These are phyloP conservation scores for Camptophora hylomeconis DNA, from an alignment of 2,329 filamentous ascomycete species.

Conservation along the genomic window DNA sequence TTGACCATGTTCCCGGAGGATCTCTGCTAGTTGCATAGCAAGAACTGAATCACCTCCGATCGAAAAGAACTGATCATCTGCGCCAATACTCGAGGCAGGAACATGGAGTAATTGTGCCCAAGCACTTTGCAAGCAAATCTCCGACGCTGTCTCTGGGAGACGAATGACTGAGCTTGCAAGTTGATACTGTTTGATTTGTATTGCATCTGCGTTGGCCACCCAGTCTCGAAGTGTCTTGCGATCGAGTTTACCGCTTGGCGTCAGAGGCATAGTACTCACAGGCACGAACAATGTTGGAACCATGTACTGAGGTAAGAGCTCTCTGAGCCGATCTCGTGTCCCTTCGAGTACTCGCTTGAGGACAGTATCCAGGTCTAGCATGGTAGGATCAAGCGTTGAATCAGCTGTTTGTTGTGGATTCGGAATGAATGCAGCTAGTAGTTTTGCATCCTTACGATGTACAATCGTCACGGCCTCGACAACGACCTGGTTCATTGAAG, in stretches of 20 bases:
- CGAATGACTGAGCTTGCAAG: conserved; percentile 40
- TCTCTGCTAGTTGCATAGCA: conserved; percentile 20
- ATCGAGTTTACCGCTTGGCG: conserved; percentile 22
- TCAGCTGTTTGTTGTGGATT: conserved; percentile 17
- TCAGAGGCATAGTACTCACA: conserved; percentile 22
- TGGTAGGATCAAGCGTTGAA: conserved; percentile 5
- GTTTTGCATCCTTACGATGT: conserved; percentile 57
- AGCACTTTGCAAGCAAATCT: too few relatives aligned
- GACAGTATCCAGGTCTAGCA: conserved; percentile 26
- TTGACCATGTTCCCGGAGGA: conserved; percentile 11
- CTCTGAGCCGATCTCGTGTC: conserved; percentile 35
- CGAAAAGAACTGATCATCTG: conserved; percentile 21
- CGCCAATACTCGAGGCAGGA: conserved; percentile 10
- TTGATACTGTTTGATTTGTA: conserved; percentile 45
- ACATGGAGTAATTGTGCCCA: conserved; percentile 19
- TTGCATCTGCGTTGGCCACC: conserved; percentile 30
- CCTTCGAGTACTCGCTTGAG: conserved; percentile 29
- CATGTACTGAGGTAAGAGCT: conserved; percentile 21
- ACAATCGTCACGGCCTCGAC: too few relatives aligned
- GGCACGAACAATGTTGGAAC: conserved; percentile 24
- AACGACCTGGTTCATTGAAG: too few relatives aligned
- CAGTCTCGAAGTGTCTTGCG: conserved; percentile 18
- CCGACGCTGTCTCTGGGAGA: too few relatives aligned
- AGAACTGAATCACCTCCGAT: conserved; percentile 22
- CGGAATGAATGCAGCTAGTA: conserved; percentile 53